phyloP scores from a whole-genome alignment of 2,329 filamentous ascomycete genomes.

The Stemphylium beticola region DNA sequence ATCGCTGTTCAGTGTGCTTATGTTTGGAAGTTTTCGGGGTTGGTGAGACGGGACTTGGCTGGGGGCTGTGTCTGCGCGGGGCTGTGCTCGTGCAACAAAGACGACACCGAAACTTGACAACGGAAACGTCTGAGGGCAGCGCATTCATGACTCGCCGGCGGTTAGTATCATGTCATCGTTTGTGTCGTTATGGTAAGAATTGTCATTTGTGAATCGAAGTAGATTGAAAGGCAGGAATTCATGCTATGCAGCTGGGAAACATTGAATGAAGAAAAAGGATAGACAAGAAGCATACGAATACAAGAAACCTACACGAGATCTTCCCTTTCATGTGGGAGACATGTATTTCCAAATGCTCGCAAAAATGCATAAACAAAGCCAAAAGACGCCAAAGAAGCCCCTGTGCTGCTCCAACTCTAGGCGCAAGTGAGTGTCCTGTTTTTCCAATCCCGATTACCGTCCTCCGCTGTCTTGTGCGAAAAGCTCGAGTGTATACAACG shows the following conservation, averaged over 20 bases:
- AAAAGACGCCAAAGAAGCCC: slow-evolving; percentile 4
- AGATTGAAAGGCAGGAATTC: no score
- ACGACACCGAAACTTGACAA: neutral
- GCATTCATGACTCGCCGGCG: neutral
- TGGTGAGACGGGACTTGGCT: neutral
- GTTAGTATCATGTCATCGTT: neutral
- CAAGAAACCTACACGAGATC: slow-evolving; percentile 18
- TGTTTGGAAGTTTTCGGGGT: slow-evolving; percentile 2
- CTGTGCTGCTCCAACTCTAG: neutral
- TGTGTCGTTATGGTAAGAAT: neutral
- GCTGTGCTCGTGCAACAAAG: slow-evolving; percentile 2
- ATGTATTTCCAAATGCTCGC: neutral
- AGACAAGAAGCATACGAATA: slow-evolving; percentile 25
- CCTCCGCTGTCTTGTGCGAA: slow-evolving; percentile 17
- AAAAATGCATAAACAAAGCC: slow-evolving; percentile 1
- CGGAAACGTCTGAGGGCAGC: neutral
- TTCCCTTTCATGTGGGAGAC: neutral
- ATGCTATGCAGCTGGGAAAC: neutral
- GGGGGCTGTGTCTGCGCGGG: neutral
- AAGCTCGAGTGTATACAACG: slow-evolving; percentile 7
- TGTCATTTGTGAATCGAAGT: neutral
- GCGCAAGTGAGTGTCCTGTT: slow-evolving; percentile 25
- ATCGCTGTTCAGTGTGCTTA: neutral
- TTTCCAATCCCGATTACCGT: slow-evolving; percentile 25
- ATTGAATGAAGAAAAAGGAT: slow-evolving; percentile 6